Conservation (phyloP, 306 rosid species). For the Gillenia trifoliata region DNA sequence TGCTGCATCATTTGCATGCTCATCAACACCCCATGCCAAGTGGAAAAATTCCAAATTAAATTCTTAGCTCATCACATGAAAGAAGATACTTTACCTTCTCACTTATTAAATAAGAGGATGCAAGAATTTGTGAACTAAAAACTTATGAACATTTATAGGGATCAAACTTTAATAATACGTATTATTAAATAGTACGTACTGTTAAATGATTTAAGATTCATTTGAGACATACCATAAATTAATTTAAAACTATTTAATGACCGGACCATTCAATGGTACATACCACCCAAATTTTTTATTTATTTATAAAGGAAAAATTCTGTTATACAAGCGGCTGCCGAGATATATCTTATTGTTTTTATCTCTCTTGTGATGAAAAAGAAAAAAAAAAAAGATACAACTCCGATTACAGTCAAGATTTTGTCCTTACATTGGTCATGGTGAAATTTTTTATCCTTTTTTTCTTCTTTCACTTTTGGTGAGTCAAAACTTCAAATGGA, state of each 20-base stretch:
- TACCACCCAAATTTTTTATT: no score
- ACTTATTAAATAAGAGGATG: not conserved
- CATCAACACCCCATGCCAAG: not conserved
- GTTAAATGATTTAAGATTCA: no score
- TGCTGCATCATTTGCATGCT: slow-evolving; percentile 2
- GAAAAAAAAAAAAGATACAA: no score
- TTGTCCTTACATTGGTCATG: not conserved
- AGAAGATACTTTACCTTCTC: not conserved
- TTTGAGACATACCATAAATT: no score
- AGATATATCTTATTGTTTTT: no score
- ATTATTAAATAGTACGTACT: no score
- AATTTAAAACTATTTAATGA: no score
- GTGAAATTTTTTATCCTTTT: not conserved
- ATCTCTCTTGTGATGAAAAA: no score
- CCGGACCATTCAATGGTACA: no score
- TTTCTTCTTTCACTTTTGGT: not conserved
- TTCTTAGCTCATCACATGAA: not conserved
- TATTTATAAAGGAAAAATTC: no score
- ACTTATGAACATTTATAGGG: no score
- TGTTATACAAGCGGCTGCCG: rapidly evolving
- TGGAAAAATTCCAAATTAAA: not conserved
- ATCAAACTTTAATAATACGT: no score
- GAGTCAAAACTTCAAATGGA: not conserved
- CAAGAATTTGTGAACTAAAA: not conserved
- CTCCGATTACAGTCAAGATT: not conserved